Conservation (phyloP, 2,329 filamentous ascomycete species). For the Botryotinia globosa region DNA sequence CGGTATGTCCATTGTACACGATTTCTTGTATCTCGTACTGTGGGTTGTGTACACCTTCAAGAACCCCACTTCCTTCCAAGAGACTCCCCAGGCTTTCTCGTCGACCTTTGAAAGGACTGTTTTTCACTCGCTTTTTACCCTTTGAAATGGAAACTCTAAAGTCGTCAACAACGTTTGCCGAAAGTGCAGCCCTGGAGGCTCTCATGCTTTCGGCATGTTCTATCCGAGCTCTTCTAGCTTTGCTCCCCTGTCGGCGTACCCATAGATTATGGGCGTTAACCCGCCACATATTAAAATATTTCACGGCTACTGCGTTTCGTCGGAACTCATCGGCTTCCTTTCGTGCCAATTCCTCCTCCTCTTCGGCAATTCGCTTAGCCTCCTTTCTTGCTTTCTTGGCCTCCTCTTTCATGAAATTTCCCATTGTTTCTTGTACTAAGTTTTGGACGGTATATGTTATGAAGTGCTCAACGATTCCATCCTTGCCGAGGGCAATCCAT, state of each 20-base stretch:
- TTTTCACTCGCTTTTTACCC: constrained; percentile 11
- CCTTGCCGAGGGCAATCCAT: constrained; percentile 35
- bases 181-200: constrained; percentile 30
- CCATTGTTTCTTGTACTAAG: constrained; percentile 27
- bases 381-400: constrained; percentile 19
- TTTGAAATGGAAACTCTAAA: constrained; percentile 32
- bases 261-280: constrained; percentile 28
- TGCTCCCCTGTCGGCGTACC: constrained; percentile 34
- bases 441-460: constrained; percentile 29
- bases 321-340: constrained; percentile 33
- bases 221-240: constrained; percentile 33
- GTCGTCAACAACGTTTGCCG: constrained; percentile 36
- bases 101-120: constrained; percentile 6
- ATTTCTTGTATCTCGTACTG: constrained; percentile 27
- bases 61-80: constrained; percentile 29
- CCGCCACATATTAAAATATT: constrained; percentile 36
- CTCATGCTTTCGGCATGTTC: constrained; percentile 35
- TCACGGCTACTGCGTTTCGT: constrained; percentile 32
- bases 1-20: constrained; percentile 21
- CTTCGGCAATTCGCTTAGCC: constrained; percentile 22
- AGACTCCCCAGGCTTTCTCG: constrained; percentile 34
- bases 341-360: constrained; percentile 29
- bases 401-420: constrained; percentile 26
- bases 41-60: constrained; percentile 33
- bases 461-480: constrained; percentile 39